Evolutionary conservation across 306 rosid species (phyloP), one percentile per base, ranked within the genome.

Genomic region (Corylus americana): DNA sequence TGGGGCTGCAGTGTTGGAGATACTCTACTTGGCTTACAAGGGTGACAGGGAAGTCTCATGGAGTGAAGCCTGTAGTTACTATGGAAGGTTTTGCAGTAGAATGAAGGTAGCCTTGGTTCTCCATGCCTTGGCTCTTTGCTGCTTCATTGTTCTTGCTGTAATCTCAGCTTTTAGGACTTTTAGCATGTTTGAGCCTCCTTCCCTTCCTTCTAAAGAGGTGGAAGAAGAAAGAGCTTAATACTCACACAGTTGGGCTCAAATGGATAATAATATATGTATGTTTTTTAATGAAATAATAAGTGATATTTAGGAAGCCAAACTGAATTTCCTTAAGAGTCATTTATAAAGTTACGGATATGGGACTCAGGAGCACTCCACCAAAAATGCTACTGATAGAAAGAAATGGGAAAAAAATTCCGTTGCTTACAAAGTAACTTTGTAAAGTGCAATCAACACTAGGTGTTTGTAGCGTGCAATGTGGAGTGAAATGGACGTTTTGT

Each of bases 151-250:
- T 27, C 74, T 94, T 55, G 87, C 98, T 20, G 82, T 92, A 6
- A 87, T 94, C 76, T 94, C 97, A 61, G 97, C 97, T 83, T 92
- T 72, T 63, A 90, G 95, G 68, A 88, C 84, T 3, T 94, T 94
- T 62, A 84, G 88, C 77, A 59, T 85, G 70, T 92, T 81, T 84
- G 95, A 90, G 16, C 90, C 95, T 66, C 97, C 95, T 74, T 58
- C 73, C 71, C 49, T 72, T 77, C 49, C 74, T 77, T 73, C 85
- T 75, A 82, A 83, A 71, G 87, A 88, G 62, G 55, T 53, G 13
- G 84, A 81, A 17, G 85, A 78, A 79, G 83, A 74, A 55, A 78
- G 70, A 55, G 71, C 72, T 20, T 90, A 78, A 27, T 13, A 50
- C 14, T 8, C 66, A 2, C 11, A 2, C 51, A 39, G 51, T 37